Percentiles rank a stretch among this genome's conserved stretches.
These are phyloP conservation scores for Heterobasidion parviporum DNA, from an alignment of 1,284 basidiomycete species.

Conservation along the genomic window DNA sequence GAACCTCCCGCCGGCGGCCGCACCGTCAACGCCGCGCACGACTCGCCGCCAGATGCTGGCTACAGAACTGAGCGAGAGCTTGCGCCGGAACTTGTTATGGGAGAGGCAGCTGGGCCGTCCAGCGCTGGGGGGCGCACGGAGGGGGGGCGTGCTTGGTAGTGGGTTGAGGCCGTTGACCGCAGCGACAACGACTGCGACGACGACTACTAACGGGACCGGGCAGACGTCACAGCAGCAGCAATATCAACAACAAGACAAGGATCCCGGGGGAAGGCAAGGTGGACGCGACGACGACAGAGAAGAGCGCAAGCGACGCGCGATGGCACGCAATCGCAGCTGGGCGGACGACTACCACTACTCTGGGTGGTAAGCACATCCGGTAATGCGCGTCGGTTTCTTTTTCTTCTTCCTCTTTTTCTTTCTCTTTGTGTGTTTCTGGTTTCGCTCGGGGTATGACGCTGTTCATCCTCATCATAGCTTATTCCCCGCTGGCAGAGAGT, in stretches of 20 bases:
- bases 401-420: not conserved
- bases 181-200: constrained; percentile 13
- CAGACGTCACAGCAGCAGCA: constrained; percentile 26
- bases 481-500: not conserved
- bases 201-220: constrained; percentile 7
- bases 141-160: constrained; percentile 21
- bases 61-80: constrained; percentile 79
- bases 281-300: constrained; percentile 9
- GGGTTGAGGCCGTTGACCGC: constrained; percentile 34
- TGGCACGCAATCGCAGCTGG: constrained; percentile 61
- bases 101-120: constrained; percentile 65
- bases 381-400: not conserved
- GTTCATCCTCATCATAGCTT: not conserved
- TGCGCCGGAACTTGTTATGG: constrained; percentile 80
- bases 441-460: not conserved
- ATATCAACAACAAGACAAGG: constrained; percentile 7
- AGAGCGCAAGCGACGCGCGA: constrained; percentile 26
- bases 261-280: constrained; percentile 1
- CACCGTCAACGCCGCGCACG: constrained; percentile 78
- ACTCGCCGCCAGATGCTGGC: constrained; percentile 79
- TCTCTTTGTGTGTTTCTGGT: not conserved
- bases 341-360: constrained; percentile 58
- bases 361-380: constrained; percentile 43
- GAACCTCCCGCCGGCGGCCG: constrained; percentile 59
- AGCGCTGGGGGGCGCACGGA: constrained; percentile 30